Evolutionary conservation across 1,139 yeast genomes (phyloP), one percentile per base, ranked within the genome.

Genomic region (Pichia sp.): DNA sequence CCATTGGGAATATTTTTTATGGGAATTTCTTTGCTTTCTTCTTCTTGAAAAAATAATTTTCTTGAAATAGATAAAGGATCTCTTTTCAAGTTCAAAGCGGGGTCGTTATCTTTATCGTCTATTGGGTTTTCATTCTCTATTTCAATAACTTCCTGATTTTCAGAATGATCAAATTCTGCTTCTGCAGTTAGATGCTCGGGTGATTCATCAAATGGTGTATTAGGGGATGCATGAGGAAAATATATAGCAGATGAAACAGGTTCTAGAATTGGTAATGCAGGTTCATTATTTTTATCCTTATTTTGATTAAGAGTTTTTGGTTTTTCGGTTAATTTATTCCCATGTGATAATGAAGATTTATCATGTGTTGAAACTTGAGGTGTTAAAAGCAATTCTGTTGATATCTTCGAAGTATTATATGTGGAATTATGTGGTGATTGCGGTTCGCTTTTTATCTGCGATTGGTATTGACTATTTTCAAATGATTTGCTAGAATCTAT

Each of bases 161-260:
- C 51, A 2, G 46, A 40, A 34, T 58, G 58, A 42, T 63, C 64
- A 49, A 58, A 62, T 44, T 62, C 67, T 2, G 61, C 57, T 9
- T 60, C 59, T 4, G 65, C 65, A 2, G 61, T 62, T 35, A 63
- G 42, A 48, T 62, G 65, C 40, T 60, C 59, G 3, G 66, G 63
- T 10, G 8, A 28, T 22, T 37, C 25, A n/a, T 30, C 30, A 11
- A 35, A 28, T 5, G 36, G 39, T 4, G 50, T 44, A 35, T 53
- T 52, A 11, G 56, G 67, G 6, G 70, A 67, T 0, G 68, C 73
- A 57, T 81, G 87, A 3, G 87, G 87, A 46, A 78, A 73, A 56
- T 80, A 81, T 0, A 85, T 79, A 0, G 87, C 87, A 3, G 82
- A 76, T 1, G 85, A 75, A 0, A 79, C 76, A 1, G 82, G 81